phyloP scores from a whole-genome alignment of 305 asterid genomes.

The Caryopteris hybrid region DNA sequence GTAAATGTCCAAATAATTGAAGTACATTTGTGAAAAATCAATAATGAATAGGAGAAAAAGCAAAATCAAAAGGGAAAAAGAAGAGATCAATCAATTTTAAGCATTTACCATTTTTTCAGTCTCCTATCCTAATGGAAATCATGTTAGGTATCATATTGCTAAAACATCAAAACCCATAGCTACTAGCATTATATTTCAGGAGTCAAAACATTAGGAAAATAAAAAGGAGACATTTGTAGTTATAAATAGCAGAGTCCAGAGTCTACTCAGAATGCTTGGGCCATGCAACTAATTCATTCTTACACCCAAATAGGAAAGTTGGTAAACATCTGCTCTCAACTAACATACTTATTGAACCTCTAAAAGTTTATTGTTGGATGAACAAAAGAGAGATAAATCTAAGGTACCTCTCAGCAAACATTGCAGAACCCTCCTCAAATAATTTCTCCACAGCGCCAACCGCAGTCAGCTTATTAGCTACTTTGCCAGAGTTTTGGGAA shows the following conservation, averaged over 20 bases:
- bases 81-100: not conserved
- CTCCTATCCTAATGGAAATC: not conserved
- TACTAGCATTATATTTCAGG: not conserved
- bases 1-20: not conserved
- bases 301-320: not conserved
- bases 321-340: not conserved
- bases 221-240: not conserved
- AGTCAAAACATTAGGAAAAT: not conserved
- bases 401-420: conserved; percentile 91
- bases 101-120: not conserved
- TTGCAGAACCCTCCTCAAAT: conserved; percentile 99
- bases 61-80: not conserved
- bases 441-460: conserved; percentile 94
- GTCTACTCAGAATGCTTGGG: not conserved
- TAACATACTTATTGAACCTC: not conserved
- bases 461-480: conserved; percentile 67
- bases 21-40: not conserved
- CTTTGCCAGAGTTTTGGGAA: conserved; percentile 44
- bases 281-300: not conserved
- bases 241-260: not conserved
- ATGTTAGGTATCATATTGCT: not conserved
- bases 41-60: too few species aligned
- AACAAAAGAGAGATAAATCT: not conserved
- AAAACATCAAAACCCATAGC: not conserved
- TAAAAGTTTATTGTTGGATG: not conserved